A percentile compares a stretch with the other conserved stretches of the same genome.
These are phyloP conservation scores for Mycosphaerella arachidis DNA, from an alignment of 2,329 filamentous ascomycete species.

Conservation along the genomic window DNA sequence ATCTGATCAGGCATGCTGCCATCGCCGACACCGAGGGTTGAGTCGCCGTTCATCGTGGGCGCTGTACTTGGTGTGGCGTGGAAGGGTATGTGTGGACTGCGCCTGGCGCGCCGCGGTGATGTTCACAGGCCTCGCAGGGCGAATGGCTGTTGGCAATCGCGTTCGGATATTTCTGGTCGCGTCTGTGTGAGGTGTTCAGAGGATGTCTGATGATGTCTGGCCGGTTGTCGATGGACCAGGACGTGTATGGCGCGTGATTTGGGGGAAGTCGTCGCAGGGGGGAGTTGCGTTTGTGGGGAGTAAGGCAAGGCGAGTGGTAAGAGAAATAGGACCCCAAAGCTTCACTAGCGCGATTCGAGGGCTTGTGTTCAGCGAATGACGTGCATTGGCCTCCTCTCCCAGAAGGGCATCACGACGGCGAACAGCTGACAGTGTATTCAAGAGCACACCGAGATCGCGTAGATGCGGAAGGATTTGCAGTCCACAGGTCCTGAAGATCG, in stretches of 20 bases:
- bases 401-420: too few relatives aligned
- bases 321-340: not conserved
- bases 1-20: conserved; percentile 29
- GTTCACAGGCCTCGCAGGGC: not conserved
- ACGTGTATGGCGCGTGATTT: not conserved
- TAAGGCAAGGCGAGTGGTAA: not conserved
- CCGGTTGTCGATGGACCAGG: not conserved
- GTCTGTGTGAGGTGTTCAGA: not conserved
- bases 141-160: not conserved
- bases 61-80: not conserved
- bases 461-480: not conserved
- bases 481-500: not conserved
- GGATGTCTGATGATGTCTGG: not conserved
- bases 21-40: conserved; percentile 28
- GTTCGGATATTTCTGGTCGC: not conserved
- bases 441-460: too few relatives aligned
- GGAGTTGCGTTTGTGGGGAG: not conserved
- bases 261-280: not conserved
- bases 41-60: conserved; percentile 22
- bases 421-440: too few relatives aligned
- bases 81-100: conserved; percentile 4
- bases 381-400: not conserved
- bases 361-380: not conserved
- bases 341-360: not conserved
- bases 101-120: conserved; percentile 9